Evolutionary conservation across 2,329 filamentous ascomycete genomes (phyloP).

Genomic region (Cercospora canescens): DNA sequence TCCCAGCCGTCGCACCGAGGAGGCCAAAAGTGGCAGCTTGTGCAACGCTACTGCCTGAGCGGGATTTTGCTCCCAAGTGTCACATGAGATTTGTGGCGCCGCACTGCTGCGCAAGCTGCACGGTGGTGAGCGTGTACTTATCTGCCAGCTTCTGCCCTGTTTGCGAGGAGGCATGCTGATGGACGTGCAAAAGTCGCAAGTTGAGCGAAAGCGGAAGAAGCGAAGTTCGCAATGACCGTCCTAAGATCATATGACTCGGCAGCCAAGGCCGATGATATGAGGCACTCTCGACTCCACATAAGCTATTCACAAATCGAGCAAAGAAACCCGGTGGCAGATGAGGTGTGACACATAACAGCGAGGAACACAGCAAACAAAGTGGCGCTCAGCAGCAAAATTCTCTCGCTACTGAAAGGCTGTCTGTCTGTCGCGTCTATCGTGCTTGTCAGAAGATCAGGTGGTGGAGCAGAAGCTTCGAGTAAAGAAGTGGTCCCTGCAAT

Average conservation of each 20-base stretch:
- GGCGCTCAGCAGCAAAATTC: background rate
- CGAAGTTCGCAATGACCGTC: no score
- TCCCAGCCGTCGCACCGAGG: background rate
- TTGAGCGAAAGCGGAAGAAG: conserved; percentile 7
- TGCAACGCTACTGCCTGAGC: background rate
- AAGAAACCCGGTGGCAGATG: conserved; percentile 1
- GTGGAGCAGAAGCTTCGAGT: conserved; percentile 11
- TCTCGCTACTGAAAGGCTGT: background rate
- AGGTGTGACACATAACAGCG: conserved; percentile 7
- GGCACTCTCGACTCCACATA: conserved; percentile 7
- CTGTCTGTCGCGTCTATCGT: background rate
- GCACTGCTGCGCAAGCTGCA: background rate
- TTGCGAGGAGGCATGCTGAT: background rate
- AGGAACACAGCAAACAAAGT: background rate
- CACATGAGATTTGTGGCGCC: background rate
- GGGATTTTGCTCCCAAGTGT: background rate
- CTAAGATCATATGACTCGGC: background rate
- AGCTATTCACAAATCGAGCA: conserved; percentile 6
- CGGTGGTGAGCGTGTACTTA: background rate
- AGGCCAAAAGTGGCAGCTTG: background rate
- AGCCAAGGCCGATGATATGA: conserved; percentile 1
- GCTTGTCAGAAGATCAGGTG: conserved; percentile 1
- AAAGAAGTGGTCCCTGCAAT: conserved; percentile 4
- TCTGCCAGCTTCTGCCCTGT: background rate
- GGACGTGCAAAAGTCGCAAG: background rate